Evolutionary conservation across 768 basidiomycete species (phyloP).

Genomic region (Termitomyces sp.): DNA sequence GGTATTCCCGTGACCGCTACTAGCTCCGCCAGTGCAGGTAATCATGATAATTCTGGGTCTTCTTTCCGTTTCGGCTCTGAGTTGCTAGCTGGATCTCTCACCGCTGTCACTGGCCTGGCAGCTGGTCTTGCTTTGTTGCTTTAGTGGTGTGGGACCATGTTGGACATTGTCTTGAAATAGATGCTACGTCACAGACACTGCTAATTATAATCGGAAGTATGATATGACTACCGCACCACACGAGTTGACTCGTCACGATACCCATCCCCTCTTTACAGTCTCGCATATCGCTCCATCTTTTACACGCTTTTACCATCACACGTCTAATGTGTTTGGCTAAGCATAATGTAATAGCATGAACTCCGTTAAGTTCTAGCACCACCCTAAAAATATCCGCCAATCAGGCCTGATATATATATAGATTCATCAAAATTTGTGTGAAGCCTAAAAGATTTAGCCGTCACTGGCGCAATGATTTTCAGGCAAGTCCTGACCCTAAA

Average conservation of each 20-base stretch:
- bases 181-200: slow-evolving; percentile 7
- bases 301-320: neutral
- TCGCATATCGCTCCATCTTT: neutral
- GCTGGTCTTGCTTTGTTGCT: slow-evolving; percentile 15
- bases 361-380: neutral
- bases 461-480: neutral
- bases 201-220: slow-evolving; percentile 7
- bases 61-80: slow-evolving; percentile 7
- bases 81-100: slow-evolving; percentile 7
- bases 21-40: slow-evolving; percentile 26
- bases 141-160: neutral
- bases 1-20: slow-evolving; percentile 23
- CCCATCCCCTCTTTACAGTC: neutral
- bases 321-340: neutral
- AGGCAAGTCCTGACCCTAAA: neutral
- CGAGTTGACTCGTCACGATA: slow-evolving; percentile 9
- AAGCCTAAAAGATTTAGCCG: neutral
- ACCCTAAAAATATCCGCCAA: neutral
- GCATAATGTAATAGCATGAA: neutral
- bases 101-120: slow-evolving; percentile 11
- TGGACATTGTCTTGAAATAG: slow-evolving; percentile 4
- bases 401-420: too few relatives aligned
- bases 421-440: too few relatives aligned
- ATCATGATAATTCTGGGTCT: neutral
- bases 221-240: neutral